A percentile compares a stretch with the other conserved stretches of the same genome.
phyloP scores from a whole-genome alignment of 768 basidiomycete species.

The Hydnomerulius pinastri region DNA sequence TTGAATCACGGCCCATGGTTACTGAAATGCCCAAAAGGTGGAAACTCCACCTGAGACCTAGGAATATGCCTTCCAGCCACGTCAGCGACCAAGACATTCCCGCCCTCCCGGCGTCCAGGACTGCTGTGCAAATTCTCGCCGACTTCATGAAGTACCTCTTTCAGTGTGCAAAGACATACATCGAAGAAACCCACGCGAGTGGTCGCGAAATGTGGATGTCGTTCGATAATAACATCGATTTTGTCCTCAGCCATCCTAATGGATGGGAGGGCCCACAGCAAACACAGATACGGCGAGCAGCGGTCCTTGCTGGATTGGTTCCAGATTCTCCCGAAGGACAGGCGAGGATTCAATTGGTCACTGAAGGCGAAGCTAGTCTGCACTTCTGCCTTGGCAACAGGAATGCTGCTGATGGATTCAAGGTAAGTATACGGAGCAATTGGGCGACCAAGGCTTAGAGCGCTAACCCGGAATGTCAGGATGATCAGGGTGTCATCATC shows the following conservation, averaged over 20 bases:
- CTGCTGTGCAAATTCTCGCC: conserved; percentile 43
- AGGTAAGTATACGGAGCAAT: conserved; percentile 12
- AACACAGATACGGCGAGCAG: conserved; percentile 44
- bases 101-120: conserved; percentile 44
- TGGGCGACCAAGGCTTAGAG: neutral
- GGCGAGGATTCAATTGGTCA: conserved; percentile 44
- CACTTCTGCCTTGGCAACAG: conserved; percentile 48
- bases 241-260: conserved; percentile 49
- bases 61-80: conserved; percentile 17
- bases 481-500: conserved; percentile 48
- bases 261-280: conserved; percentile 51
- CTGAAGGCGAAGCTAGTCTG: conserved; percentile 56
- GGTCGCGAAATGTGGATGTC: conserved; percentile 45
- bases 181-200: conserved; percentile 46
- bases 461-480: conserved; percentile 28
- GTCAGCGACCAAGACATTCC: conserved; percentile 38
- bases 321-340: conserved; percentile 38
- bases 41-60: conserved; percentile 38
- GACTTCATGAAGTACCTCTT: conserved; percentile 54
- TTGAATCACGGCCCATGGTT: neutral
- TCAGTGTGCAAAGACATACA: conserved; percentile 42
- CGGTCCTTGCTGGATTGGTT: conserved; percentile 42
- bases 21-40: conserved; percentile 27
- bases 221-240: conserved; percentile 42
- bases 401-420: conserved; percentile 29